Evolutionary conservation across 2,329 filamentous ascomycete genomes (phyloP).

Genomic region (Penicillium sp.): DNA sequence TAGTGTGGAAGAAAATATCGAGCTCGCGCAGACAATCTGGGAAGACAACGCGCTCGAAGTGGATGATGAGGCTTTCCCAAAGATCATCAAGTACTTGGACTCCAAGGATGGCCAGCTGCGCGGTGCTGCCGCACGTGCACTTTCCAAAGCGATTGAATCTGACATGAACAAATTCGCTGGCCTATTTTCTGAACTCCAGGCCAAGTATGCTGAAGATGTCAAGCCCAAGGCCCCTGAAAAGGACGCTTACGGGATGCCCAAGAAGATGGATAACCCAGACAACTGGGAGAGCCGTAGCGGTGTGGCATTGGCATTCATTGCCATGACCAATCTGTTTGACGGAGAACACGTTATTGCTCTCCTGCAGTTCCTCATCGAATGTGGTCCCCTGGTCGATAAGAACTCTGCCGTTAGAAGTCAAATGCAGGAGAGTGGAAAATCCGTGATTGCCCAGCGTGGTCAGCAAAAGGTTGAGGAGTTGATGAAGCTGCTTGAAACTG

Average conservation of each 20-base stretch:
- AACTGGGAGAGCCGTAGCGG: slow-evolving; percentile 91
- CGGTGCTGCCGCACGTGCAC: slow-evolving; percentile 75
- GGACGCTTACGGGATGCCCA: slow-evolving; percentile 92
- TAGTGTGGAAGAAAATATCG: slow-evolving; percentile 81
- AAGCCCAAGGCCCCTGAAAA: slow-evolving; percentile 81
- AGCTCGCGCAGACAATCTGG: slow-evolving; percentile 86
- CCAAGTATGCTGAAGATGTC: slow-evolving; percentile 73
- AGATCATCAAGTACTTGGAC: slow-evolving; percentile 75
- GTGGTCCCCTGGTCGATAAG: slow-evolving; percentile 82
- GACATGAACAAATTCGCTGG: slow-evolving; percentile 61
- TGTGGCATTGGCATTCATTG: slow-evolving; percentile 81
- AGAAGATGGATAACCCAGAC: slow-evolving; percentile 82
- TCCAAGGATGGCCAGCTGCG: slow-evolving; percentile 79
- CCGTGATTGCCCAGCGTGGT: slow-evolving; percentile 77
- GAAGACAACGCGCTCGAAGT: slow-evolving; percentile 83
- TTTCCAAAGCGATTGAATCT: slow-evolving; percentile 70
- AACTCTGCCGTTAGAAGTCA: slow-evolving; percentile 75
- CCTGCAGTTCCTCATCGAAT: slow-evolving; percentile 80
- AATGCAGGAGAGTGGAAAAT: slow-evolving; percentile 88
- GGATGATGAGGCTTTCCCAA: slow-evolving; percentile 62
- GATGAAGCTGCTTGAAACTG: slow-evolving; percentile 88
- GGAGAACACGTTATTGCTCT: slow-evolving; percentile 71
- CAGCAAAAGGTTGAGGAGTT: slow-evolving; percentile 80
- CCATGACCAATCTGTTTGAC: slow-evolving; percentile 71
- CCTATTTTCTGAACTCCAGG: slow-evolving; percentile 65